Conservation (phyloP, 192 early-diverging fungal genomes). For the Spizellomyces punctatus region DNA sequence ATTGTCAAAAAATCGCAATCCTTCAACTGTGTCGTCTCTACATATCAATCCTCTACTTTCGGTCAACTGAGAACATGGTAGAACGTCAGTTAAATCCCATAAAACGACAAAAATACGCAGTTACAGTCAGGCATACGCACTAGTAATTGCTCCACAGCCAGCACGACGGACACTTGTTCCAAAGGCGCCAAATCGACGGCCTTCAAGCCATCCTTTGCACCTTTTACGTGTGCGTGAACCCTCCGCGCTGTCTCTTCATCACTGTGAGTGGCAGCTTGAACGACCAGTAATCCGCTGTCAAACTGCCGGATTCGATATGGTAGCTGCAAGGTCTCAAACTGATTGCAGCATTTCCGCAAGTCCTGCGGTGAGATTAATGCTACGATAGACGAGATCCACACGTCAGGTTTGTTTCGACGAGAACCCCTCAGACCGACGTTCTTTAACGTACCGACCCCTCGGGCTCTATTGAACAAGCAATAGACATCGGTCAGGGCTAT, state of each 20-base stretch:
- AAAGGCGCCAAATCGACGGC: conserved; percentile 71
- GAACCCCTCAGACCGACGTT: no score
- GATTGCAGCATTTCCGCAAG: conserved; percentile 73
- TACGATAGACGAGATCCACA: neutral
- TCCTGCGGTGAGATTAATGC: conserved; percentile 94
- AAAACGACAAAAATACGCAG: conserved; percentile 38
- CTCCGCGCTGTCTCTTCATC: conserved; percentile 71
- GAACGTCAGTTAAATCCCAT: conserved; percentile 36
- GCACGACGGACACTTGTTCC: conserved; percentile 60
- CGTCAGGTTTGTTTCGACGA: neutral
- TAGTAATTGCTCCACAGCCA: conserved; percentile 72
- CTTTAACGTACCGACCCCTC: conserved; percentile 70
- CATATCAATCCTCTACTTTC: conserved; percentile 81
- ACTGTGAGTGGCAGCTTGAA: conserved; percentile 67
- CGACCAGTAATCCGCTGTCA: conserved; percentile 76
- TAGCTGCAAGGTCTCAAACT: conserved; percentile 69
- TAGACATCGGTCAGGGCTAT: conserved; percentile 89
- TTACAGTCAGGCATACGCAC: conserved; percentile 41
- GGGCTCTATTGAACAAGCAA: conserved; percentile 92
- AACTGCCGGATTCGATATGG: conserved; percentile 78
- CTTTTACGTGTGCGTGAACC: conserved; percentile 53
- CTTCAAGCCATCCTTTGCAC: conserved; percentile 52
- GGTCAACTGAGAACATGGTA: conserved; percentile 57
- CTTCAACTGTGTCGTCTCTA: conserved; percentile 85
- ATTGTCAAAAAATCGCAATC: conserved; percentile 84